These are phyloP conservation scores for Cladophialophora bantiana DNA, from an alignment of 2,329 filamentous ascomycete species.

Conservation along the genomic window DNA sequence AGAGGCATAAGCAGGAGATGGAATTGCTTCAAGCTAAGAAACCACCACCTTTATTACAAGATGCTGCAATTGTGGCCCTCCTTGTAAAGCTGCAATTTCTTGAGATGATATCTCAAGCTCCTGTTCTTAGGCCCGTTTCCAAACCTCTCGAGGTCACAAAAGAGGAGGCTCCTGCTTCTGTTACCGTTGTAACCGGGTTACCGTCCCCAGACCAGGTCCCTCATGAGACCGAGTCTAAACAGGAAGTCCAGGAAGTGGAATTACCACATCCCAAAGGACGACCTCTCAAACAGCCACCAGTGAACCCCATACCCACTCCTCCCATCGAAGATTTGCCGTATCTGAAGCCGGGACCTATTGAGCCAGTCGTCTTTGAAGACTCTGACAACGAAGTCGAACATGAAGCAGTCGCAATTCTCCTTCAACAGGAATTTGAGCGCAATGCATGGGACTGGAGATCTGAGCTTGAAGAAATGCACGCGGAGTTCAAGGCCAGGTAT, in stretches of 20 bases:
- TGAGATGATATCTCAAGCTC: slow-evolving; percentile 51
- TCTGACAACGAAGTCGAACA: slow-evolving; percentile 53
- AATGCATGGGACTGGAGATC: slow-evolving; percentile 48
- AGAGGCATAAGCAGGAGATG: slow-evolving; percentile 55
- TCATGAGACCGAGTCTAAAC: slow-evolving; percentile 39
- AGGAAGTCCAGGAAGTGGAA: slow-evolving; percentile 18
- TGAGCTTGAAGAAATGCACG: slow-evolving; percentile 50
- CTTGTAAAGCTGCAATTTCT: slow-evolving; percentile 55
- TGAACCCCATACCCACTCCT: slow-evolving; percentile 44
- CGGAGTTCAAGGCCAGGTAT: slow-evolving; percentile 52
- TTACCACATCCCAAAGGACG: slow-evolving; percentile 35
- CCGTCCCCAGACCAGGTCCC: slow-evolving; percentile 37
- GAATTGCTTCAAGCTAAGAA: slow-evolving; percentile 51
- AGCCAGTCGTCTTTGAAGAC: slow-evolving; percentile 54
- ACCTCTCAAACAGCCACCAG: slow-evolving; percentile 37
- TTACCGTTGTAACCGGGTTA: slow-evolving; percentile 37
- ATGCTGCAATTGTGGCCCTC: slow-evolving; percentile 50
- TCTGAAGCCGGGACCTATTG: slow-evolving; percentile 51
- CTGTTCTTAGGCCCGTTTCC: slow-evolving; percentile 42
- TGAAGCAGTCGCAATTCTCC: slow-evolving; percentile 48
- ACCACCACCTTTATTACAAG: slow-evolving; percentile 52
- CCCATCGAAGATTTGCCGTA: slow-evolving; percentile 56
- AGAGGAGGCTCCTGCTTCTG: slow-evolving; percentile 48
- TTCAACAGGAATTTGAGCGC: slow-evolving; percentile 49
- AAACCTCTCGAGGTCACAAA: slow-evolving; percentile 50